phyloP scores from a whole-genome alignment of 805 yeast genomes.

The Metschnikowia cubensis region DNA sequence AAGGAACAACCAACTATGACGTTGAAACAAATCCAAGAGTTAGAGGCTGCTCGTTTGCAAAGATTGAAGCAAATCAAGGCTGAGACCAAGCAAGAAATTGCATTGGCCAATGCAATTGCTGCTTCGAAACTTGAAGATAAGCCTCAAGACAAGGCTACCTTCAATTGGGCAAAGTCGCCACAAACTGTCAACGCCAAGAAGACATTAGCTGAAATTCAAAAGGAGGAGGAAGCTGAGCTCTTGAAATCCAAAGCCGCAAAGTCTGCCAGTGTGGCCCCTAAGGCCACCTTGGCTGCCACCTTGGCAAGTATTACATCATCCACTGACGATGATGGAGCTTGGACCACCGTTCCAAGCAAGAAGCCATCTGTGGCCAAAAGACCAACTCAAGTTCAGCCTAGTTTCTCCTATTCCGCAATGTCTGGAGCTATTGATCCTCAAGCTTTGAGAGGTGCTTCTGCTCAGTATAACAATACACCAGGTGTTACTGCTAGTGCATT shows the following conservation, averaged over 20 bases:
- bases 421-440: slow-evolving; percentile 32
- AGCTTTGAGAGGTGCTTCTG: slow-evolving; percentile 34
- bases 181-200: slow-evolving; percentile 35
- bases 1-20: slow-evolving; percentile 36
- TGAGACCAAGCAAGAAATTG: slow-evolving; percentile 27
- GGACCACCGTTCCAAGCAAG: slow-evolving; percentile 40
- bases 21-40: slow-evolving; percentile 48
- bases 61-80: slow-evolving; percentile 37
- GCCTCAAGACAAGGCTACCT: slow-evolving; percentile 23
- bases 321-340: slow-evolving; percentile 27
- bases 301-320: slow-evolving; percentile 26
- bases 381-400: slow-evolving; percentile 12
- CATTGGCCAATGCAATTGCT: slow-evolving; percentile 18
- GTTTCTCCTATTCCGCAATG: slow-evolving; percentile 15
- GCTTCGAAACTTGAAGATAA: slow-evolving; percentile 25
- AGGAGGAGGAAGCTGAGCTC: slow-evolving; percentile 47
- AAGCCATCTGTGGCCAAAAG: slow-evolving; percentile 32
- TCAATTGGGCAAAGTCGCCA: slow-evolving; percentile 40
- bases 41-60: slow-evolving; percentile 43
- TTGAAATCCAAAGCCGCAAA: slow-evolving; percentile 22
- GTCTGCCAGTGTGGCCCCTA: slow-evolving; percentile 26
- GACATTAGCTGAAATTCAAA: slow-evolving; percentile 59
- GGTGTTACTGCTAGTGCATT: slow-evolving; percentile 22
- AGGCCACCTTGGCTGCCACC: slow-evolving; percentile 32
- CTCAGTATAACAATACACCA: slow-evolving; percentile 23